Conservation (phyloP, 2,329 filamentous ascomycete genomes). For the Camptophora hylomeconis region DNA sequence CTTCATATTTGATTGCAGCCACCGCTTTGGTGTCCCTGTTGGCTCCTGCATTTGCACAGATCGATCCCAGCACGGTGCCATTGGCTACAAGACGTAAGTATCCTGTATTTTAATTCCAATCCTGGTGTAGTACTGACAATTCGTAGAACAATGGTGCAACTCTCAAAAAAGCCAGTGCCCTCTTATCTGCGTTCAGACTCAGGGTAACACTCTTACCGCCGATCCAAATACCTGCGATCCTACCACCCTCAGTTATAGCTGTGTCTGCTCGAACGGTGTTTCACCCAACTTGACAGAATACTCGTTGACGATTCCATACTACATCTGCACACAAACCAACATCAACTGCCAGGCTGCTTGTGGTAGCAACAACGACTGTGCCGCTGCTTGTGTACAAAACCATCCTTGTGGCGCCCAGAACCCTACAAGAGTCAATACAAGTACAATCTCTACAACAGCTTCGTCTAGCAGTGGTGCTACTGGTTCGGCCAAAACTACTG, state of each 20-base stretch:
- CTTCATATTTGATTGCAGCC: constrained; percentile 17
- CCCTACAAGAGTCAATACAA: constrained; percentile 41
- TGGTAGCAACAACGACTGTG: constrained; percentile 35
- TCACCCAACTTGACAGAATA: constrained; percentile 48
- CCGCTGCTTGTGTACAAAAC: constrained; percentile 36
- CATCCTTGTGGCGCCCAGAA: constrained; percentile 50
- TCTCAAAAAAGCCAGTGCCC: constrained; percentile 30
- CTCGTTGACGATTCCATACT: constrained; percentile 51
- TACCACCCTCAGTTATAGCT: constrained; percentile 39
- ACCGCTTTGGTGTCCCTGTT: constrained; percentile 21
- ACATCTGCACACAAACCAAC: constrained; percentile 44
- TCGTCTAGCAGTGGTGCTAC: constrained; percentile 23
- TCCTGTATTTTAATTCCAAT: too few species aligned
- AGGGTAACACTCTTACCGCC: constrained; percentile 23
- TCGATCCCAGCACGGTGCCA: constrained; percentile 25
- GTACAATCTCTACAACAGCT: constrained; percentile 25
- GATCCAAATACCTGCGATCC: constrained; percentile 28
- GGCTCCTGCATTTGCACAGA: constrained; percentile 24
- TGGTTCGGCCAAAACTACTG: constrained; percentile 20
- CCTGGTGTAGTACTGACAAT: constrained; percentile 1
- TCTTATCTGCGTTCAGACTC: constrained; percentile 31
- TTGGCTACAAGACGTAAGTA: constrained; percentile 24
- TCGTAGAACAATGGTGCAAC: constrained; percentile 29
- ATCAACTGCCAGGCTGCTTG: constrained; percentile 43
- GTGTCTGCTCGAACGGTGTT: constrained; percentile 41